Base-by-base conservation (phyloP, 2,329 filamentous ascomycete genomes). In the Botrytis paeoniae region DNA sequence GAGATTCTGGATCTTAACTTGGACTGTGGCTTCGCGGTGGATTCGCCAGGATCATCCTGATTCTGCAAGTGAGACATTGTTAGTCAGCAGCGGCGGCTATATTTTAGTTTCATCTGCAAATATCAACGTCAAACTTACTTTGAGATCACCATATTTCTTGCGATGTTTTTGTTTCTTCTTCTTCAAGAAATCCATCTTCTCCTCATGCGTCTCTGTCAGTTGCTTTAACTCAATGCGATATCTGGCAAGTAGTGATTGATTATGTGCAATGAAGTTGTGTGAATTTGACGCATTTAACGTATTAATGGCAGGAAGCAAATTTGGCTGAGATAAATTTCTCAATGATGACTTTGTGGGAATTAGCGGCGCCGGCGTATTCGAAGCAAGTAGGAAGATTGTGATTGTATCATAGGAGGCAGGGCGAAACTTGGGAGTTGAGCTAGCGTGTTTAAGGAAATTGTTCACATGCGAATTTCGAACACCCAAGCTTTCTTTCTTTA, bases 121-220 rank as follows among this genome's bases (percentile, higher is more conserved):
- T 8, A 12, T 69, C 65, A 57, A 69, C 65, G 37, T 69, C 65
- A 57, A 57, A 69, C 65, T 69, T 57, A 69, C 65, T 25, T 41
- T 57, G 10, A 69, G 12, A 4, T n/a, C 18, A 32, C 51, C 65
- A 41, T 54, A 22, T 18, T 29, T 41, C 10, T 20, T 20, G 5
- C 65, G 65, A 69, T 69, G 65, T 7, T 41, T 35, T 16, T 57
- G 35, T 32, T 25, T 69, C 4, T 57, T 41, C n/a, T 32, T 59
- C 10, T 22, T 41, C 1, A 69, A 41, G 1, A 69, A 32, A 18
- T 25, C 14, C 65, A 69, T 57, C 14, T 57, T 69, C n/a, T 41
- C 35, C 8, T 43, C 3, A 10, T 69, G 65, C 6, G 14, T 10
- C 18, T 69, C 48, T 9, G 20, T 32, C 10, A 57, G 65, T 12